phyloP scores from a whole-genome alignment of 148 eudicot species.

The Mesembryanthemum crystallinum region DNA sequence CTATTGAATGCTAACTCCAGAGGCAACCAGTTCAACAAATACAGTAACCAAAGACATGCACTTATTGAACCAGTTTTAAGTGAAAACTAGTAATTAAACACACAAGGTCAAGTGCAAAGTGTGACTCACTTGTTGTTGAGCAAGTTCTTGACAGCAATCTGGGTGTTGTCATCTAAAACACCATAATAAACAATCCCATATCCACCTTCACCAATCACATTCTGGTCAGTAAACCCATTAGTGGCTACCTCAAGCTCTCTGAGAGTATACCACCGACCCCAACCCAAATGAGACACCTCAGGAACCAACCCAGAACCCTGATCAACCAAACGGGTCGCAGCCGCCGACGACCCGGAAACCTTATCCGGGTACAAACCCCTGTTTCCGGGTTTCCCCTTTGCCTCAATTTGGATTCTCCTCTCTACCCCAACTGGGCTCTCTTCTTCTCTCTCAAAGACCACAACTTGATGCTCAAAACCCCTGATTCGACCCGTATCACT shows the following conservation, averaged over 20 bases:
- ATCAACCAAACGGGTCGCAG: slow-evolving; percentile 17
- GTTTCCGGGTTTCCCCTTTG: slow-evolving; percentile 25
- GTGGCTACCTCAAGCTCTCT: slow-evolving; percentile 70
- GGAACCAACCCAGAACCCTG: slow-evolving; percentile 33
- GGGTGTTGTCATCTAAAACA: slow-evolving; percentile 44
- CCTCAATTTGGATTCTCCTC: slow-evolving; percentile 34
- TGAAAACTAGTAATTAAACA: background rate
- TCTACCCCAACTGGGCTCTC: slow-evolving; percentile 30
- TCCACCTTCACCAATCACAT: slow-evolving; percentile 81
- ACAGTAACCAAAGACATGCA: background rate
- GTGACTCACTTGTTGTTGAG: slow-evolving; percentile 57
- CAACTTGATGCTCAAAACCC: slow-evolving; percentile 20
- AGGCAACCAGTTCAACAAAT: background rate
- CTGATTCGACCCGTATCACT: slow-evolving; percentile 22
- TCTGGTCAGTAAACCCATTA: slow-evolving; percentile 50
- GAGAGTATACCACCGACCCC: slow-evolving; percentile 81
- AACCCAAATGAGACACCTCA: slow-evolving; percentile 73
- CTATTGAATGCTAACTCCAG: background rate
- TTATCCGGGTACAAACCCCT: slow-evolving; percentile 17
- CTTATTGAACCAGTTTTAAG: background rate
- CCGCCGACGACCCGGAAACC: slow-evolving; percentile 19
- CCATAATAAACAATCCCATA: slow-evolving; percentile 77
- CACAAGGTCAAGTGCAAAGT: background rate
- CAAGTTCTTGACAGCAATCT: slow-evolving; percentile 71
- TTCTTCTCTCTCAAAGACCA: slow-evolving; percentile 20